Conservation (phyloP, 2,329 filamentous ascomycete genomes). For the Pseudogymnoascus destructans region DNA sequence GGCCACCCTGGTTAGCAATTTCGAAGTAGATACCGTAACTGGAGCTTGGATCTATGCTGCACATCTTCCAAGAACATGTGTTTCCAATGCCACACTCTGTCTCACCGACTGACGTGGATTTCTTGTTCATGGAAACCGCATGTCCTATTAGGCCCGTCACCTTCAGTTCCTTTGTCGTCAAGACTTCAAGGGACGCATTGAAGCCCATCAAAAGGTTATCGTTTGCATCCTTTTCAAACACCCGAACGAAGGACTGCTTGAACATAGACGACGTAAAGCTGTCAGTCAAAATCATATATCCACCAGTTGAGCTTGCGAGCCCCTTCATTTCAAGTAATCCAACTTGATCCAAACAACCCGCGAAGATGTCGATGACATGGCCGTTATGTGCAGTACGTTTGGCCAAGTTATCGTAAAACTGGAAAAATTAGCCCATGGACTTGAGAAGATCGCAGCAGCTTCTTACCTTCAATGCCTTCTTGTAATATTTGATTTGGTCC, state of each 20-base stretch:
- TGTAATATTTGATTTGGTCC: conserved; percentile 99
- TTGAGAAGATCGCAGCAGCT: not conserved
- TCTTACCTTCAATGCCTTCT: conserved; percentile 85
- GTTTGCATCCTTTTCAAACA: conserved; percentile 92
- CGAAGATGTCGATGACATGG: conserved; percentile 95
- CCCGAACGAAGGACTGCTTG: conserved; percentile 92
- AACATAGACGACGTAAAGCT: conserved; percentile 99
- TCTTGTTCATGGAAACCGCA: conserved; percentile 94
- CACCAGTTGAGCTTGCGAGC: conserved; percentile 86
- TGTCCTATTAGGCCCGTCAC: conserved; percentile 95
- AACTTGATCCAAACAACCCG: conserved; percentile 92
- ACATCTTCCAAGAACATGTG: conserved; percentile 99
- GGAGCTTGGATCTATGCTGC: conserved; percentile 83
- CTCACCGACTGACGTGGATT: conserved; percentile 91
- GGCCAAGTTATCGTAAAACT: conserved; percentile 91
- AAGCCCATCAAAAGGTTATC: conserved; percentile 97
- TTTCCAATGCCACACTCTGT: conserved; percentile 98
- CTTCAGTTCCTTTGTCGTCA: conserved; percentile 97
- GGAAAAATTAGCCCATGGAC: conserved; percentile 11
- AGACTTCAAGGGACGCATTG: conserved; percentile 87
- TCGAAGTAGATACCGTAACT: conserved; percentile 98
- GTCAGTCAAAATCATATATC: conserved; percentile 96
- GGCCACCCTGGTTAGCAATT: conserved; percentile 85
- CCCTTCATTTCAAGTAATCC: conserved; percentile 97
- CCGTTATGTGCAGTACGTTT: conserved; percentile 94